Evolutionary conservation across 305 asterid species (phyloP).

Genomic region (Ilex paraguariensis): DNA sequence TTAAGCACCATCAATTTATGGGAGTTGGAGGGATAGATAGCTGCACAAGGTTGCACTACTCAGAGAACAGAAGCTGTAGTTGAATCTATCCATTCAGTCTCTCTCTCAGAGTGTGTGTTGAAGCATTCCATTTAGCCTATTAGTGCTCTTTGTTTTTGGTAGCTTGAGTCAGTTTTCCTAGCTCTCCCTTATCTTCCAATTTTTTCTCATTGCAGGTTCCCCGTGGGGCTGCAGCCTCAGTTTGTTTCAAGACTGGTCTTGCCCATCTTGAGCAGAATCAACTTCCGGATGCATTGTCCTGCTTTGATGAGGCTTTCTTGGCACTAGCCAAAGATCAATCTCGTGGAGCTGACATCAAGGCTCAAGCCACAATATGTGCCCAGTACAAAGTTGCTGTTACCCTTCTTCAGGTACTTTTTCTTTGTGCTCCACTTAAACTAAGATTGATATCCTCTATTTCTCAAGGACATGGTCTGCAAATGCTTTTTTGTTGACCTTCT

Average conservation of each 20-base stretch:
- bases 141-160: conserved; percentile 9
- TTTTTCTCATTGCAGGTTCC: conserved; percentile 65
- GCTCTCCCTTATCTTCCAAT: conserved; percentile 4
- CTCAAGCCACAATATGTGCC: conserved; percentile 99
- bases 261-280: conserved; percentile 99
- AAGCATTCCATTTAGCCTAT: conserved; percentile 5
- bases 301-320: conserved; percentile 96
- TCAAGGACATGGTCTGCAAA: too few relatives aligned
- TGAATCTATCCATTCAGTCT: too few relatives aligned
- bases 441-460: too few relatives aligned
- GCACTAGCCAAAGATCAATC: conserved; percentile 99
- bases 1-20: too few relatives aligned
- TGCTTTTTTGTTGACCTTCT: too few relatives aligned
- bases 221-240: conserved; percentile 94
- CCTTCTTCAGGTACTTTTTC: conserved; percentile 74
- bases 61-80: too few relatives aligned
- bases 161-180: neutral
- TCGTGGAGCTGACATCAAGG: conserved; percentile 97
- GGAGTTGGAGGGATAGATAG: too few relatives aligned
- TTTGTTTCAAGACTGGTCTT: conserved; percentile 96
- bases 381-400: conserved; percentile 98
- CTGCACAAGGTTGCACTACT: too few relatives aligned
- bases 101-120: too few relatives aligned
- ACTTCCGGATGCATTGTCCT: conserved; percentile 97
- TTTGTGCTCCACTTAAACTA: neutral